A percentile compares a stretch with the other conserved stretches of the same genome.
These are phyloP conservation scores for Candida buenavistaensis DNA, from an alignment of 1,139 yeast species.

Conservation along the genomic window DNA sequence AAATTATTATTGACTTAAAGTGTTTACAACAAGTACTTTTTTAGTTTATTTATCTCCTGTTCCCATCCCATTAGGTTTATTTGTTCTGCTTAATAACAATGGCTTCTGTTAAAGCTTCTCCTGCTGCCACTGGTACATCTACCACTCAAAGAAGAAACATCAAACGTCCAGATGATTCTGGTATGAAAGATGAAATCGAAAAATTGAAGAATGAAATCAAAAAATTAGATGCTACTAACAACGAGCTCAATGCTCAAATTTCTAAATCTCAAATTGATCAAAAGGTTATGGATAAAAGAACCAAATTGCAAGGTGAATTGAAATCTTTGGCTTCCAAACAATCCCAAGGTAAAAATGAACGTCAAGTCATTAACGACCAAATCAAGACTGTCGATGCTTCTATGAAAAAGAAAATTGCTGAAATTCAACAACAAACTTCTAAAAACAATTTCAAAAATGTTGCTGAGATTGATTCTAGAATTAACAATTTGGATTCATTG, in stretches of 20 bases:
- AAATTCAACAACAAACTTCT: constrained; percentile 69
- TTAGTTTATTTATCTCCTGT: background rate
- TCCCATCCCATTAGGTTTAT: constrained; percentile 4
- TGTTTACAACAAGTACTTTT: too few relatives aligned
- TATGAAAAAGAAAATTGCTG: constrained; percentile 75
- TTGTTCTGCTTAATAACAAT: constrained; percentile 4
- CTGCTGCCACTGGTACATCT: constrained; percentile 8
- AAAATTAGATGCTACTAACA: constrained; percentile 56
- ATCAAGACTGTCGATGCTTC: constrained; percentile 69
- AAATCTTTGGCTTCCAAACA: constrained; percentile 65
- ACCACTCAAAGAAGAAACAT: constrained; percentile 42
- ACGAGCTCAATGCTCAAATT: constrained; percentile 44
- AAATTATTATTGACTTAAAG: too few relatives aligned
- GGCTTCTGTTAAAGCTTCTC: constrained; percentile 7
- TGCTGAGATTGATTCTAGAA: constrained; percentile 77
- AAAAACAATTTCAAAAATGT: constrained; percentile 70
- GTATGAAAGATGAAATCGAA: constrained; percentile 57
- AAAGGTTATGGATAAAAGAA: constrained; percentile 53
- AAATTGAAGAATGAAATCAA: constrained; percentile 68
- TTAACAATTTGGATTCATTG: constrained; percentile 66
- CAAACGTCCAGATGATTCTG: constrained; percentile 76
- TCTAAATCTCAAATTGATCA: constrained; percentile 45
- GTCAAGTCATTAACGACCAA: constrained; percentile 69
- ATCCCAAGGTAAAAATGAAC: constrained; percentile 66
- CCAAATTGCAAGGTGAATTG: constrained; percentile 64